These are phyloP conservation scores for Claviceps sp. DNA, from an alignment of 2,329 filamentous ascomycete genomes.

Conservation along the genomic window DNA sequence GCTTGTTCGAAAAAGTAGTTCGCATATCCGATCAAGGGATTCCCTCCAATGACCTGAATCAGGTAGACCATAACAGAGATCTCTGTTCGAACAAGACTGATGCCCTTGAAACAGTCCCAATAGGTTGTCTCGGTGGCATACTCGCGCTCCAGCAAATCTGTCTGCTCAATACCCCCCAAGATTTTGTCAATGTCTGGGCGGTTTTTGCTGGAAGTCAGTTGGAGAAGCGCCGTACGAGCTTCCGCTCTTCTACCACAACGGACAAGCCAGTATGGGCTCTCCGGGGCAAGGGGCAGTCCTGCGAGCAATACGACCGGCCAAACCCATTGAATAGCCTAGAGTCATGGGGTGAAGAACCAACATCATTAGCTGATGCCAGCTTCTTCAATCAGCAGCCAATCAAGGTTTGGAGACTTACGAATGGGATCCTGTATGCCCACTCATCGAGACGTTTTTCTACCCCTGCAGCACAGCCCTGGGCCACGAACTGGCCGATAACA, in stretches of 20 bases:
- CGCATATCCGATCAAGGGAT: slow-evolving; percentile 51
- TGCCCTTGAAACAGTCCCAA: slow-evolving; percentile 34
- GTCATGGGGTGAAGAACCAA: background rate
- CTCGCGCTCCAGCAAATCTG: slow-evolving; percentile 41
- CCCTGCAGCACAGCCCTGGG: slow-evolving; percentile 31
- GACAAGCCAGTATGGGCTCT: slow-evolving; percentile 37
- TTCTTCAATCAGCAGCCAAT: background rate
- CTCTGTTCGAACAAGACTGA: slow-evolving; percentile 39
- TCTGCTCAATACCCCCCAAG: slow-evolving; percentile 43
- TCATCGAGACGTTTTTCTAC: slow-evolving; percentile 25
- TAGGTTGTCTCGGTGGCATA: slow-evolving; percentile 35
- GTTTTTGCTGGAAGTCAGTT: slow-evolving; percentile 26
- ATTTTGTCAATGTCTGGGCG: slow-evolving; percentile 21
- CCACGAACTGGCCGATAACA: slow-evolving; percentile 47
- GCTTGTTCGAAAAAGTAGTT: slow-evolving; percentile 27
- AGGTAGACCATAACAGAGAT: slow-evolving; percentile 48
- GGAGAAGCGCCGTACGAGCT: slow-evolving; percentile 25
- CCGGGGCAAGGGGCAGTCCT: slow-evolving; percentile 32
- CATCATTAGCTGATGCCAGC: background rate
- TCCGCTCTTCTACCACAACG: slow-evolving; percentile 27
- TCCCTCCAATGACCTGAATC: slow-evolving; percentile 51
- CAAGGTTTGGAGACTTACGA: slow-evolving; percentile 8
- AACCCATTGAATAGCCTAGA: slow-evolving; percentile 35
- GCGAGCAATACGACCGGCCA: slow-evolving; percentile 33
- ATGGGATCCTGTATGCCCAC: slow-evolving; percentile 29